phyloP scores from a whole-genome alignment of 129 eudicot genomes.

The Escallonia herrerae region DNA sequence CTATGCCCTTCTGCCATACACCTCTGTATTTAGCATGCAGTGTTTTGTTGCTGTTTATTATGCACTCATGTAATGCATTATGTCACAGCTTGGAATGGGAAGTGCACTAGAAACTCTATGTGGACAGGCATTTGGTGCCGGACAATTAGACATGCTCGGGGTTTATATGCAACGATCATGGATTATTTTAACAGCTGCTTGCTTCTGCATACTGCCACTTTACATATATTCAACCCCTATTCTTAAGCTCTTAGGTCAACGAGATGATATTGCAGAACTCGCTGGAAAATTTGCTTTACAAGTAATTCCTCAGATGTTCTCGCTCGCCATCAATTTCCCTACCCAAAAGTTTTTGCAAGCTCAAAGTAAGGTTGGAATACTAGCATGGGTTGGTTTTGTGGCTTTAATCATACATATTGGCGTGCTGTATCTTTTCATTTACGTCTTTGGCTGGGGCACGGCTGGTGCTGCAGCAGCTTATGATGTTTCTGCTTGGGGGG shows the following conservation, averaged over 20 bases:
- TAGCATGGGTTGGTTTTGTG: conserved; percentile 63
- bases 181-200: conserved; percentile 41
- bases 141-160: conserved; percentile 62
- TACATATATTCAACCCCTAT: conserved; percentile 45
- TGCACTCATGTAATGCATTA: background rate
- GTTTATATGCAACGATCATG: conserved; percentile 70
- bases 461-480: conserved; percentile 62
- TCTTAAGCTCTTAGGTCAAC: conserved; percentile 57
- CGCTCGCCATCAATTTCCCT: conserved; percentile 66
- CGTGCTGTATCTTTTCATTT: conserved; percentile 36
- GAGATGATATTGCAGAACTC: conserved; percentile 46
- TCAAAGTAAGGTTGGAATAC: conserved; percentile 50
- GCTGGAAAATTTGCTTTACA: conserved; percentile 55
- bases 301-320: conserved; percentile 66
- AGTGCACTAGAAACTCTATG: conserved; percentile 69
- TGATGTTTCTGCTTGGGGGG: conserved; percentile 60
- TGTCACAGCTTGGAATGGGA: conserved; percentile 59
- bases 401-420: conserved; percentile 41
- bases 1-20: too few relatives aligned
- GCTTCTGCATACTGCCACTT: conserved; percentile 47
- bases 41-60: too few relatives aligned
- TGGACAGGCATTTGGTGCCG: conserved; percentile 79
- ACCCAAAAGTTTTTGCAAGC: conserved; percentile 77
- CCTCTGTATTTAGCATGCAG: too few relatives aligned
- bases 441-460: conserved; percentile 50